Evolutionary conservation across 2,329 filamentous ascomycete genomes (phyloP).

Genomic region (Myriosclerotinia curreyana): DNA sequence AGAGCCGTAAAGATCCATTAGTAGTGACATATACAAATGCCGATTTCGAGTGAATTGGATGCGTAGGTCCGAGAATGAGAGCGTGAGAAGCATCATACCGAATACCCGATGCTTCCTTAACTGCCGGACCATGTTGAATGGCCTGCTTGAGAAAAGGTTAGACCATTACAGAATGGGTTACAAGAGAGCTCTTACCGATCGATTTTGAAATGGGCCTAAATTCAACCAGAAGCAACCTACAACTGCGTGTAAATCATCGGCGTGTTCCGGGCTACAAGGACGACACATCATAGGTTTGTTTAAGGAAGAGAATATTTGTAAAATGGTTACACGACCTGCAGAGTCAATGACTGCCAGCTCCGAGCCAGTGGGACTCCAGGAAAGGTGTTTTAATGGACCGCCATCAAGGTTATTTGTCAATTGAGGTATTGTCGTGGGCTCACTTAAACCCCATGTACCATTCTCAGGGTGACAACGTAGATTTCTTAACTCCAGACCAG

Average conservation of each 20-base stretch:
- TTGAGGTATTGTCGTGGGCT: slow-evolving; percentile 62
- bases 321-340: slow-evolving; percentile 71
- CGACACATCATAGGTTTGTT: slow-evolving; percentile 66
- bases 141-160: slow-evolving; percentile 38
- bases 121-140: slow-evolving; percentile 57
- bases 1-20: slow-evolving; percentile 68
- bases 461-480: slow-evolving; percentile 65
- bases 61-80: slow-evolving; percentile 66
- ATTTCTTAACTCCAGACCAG: slow-evolving; percentile 67
- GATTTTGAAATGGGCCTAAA: slow-evolving; percentile 32
- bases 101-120: slow-evolving; percentile 61
- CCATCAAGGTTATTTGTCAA: slow-evolving; percentile 60
- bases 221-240: slow-evolving; percentile 84
- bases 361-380: slow-evolving; percentile 70
- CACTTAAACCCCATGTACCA: slow-evolving; percentile 73
- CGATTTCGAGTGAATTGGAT: slow-evolving; percentile 67
- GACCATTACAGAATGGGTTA: not conserved
- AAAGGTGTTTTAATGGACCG: slow-evolving; percentile 72
- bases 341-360: slow-evolving; percentile 84
- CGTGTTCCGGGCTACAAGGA: slow-evolving; percentile 62
- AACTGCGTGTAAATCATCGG: slow-evolving; percentile 72
- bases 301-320: slow-evolving; percentile 67
- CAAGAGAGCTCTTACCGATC: slow-evolving; percentile 32
- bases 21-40: slow-evolving; percentile 75
- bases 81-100: slow-evolving; percentile 65